Conservation (phyloP, 306 rosid species). For the Vigna trinervia region DNA sequence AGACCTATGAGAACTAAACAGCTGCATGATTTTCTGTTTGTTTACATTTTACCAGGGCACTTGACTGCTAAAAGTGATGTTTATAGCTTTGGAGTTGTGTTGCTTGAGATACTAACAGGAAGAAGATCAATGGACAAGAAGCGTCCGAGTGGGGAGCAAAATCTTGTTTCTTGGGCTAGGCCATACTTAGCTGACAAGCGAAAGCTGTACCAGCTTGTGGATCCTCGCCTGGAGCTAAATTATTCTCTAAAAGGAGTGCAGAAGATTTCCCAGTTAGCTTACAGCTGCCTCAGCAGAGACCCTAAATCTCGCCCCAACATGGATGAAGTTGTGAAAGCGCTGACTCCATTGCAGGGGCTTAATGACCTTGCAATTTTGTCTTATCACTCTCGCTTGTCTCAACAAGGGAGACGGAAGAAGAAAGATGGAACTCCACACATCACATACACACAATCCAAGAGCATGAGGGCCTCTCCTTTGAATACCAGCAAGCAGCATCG, state of each 20-base stretch:
- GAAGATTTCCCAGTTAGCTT: slow-evolving; percentile 89
- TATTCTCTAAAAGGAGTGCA: slow-evolving; percentile 88
- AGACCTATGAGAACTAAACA: slow-evolving; percentile 39
- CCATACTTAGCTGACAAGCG: slow-evolving; percentile 89
- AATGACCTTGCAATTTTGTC: slow-evolving; percentile 83
- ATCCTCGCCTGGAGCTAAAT: slow-evolving; percentile 85
- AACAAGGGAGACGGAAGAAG: slow-evolving; percentile 87
- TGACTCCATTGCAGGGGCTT: slow-evolving; percentile 84
- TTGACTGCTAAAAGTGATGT: slow-evolving; percentile 95
- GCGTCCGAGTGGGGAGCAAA: slow-evolving; percentile 92
- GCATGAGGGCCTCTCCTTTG: slow-evolving; percentile 81
- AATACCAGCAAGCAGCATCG: slow-evolving; percentile 74
- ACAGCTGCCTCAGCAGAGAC: slow-evolving; percentile 83
- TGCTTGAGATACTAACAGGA: slow-evolving; percentile 92
- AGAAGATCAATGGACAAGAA: slow-evolving; percentile 98
- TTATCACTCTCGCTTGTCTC: slow-evolving; percentile 75
- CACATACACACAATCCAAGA: slow-evolving; percentile 70
- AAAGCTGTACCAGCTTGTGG: slow-evolving; percentile 74
- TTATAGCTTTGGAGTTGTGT: slow-evolving; percentile 94
- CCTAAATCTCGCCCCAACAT: slow-evolving; percentile 85
- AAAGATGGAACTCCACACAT: slow-evolving; percentile 81
- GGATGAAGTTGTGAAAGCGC: slow-evolving; percentile 88
- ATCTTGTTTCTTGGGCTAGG: slow-evolving; percentile 93
- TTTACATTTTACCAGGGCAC: slow-evolving; percentile 68
- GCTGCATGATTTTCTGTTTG: slow-evolving; percentile 35